Conservation (phyloP, 345 rosid species). For the Nasturtium officinale region DNA sequence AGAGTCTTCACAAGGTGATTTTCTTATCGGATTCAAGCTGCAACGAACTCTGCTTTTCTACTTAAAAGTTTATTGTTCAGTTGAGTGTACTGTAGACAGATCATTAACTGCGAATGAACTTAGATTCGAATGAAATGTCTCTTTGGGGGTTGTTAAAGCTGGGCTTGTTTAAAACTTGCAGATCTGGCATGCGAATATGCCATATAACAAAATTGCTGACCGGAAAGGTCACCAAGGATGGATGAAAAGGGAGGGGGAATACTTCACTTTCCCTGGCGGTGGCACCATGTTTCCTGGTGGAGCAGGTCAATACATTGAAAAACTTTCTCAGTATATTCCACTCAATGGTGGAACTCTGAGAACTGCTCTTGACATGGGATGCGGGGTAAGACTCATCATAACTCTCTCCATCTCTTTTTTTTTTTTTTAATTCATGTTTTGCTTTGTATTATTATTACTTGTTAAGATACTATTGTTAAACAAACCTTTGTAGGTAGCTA, state of each 20-base stretch:
- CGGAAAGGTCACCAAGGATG: slow-evolving; percentile 99
- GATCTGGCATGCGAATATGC: slow-evolving; percentile 99
- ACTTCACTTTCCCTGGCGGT: slow-evolving; percentile 95
- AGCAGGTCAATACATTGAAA: slow-evolving; percentile 80
- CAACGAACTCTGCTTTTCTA: background rate
- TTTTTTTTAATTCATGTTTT: background rate
- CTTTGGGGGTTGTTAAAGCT: background rate
- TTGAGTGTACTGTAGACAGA: background rate
- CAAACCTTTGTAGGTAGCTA: slow-evolving; percentile 73
- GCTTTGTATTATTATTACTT: background rate
- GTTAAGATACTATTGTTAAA: background rate
- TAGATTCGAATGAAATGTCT: background rate
- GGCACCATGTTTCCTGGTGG: slow-evolving; percentile 99
- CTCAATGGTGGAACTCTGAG: slow-evolving; percentile 68
- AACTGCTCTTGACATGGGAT: slow-evolving; percentile 99
- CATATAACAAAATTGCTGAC: slow-evolving; percentile 89
- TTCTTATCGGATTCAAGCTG: slow-evolving; percentile 7
- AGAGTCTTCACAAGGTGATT: slow-evolving; percentile 82
- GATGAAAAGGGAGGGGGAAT: slow-evolving; percentile 87
- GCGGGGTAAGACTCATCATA: slow-evolving; percentile 61
- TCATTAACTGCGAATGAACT: background rate
- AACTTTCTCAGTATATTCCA: slow-evolving; percentile 82
- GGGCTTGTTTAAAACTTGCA: slow-evolving; percentile 12
- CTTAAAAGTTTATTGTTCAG: background rate
- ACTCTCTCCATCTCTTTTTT: too few species aligned